phyloP scores from a whole-genome alignment of 2,329 filamentous ascomycete genomes.

The Coleophoma cylindrospora region DNA sequence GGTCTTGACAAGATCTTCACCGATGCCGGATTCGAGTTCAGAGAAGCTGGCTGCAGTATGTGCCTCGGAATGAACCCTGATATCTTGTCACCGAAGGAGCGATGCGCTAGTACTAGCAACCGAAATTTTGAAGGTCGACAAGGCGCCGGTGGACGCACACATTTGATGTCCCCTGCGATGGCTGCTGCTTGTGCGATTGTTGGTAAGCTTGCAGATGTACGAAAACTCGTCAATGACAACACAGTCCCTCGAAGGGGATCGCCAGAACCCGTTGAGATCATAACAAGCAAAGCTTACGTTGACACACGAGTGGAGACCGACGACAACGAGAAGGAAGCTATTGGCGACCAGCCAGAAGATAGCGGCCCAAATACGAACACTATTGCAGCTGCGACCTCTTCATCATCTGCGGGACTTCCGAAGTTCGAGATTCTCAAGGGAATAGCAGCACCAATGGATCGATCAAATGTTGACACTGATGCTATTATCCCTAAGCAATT shows the following conservation, averaged over 20 bases:
- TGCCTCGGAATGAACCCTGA: constrained; percentile 99
- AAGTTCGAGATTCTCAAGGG: constrained; percentile 83
- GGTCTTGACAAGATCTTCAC: constrained; percentile 89
- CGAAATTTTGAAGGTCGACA: constrained; percentile 97
- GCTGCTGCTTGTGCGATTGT: constrained; percentile 85
- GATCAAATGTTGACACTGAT: constrained; percentile 94
- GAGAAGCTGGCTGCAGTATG: constrained; percentile 98
- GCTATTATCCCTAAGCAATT: constrained; percentile 99
- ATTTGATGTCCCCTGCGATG: constrained; percentile 97
- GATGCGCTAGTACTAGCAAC: constrained; percentile 93
- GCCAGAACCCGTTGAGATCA: constrained; percentile 15
- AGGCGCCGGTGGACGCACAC: constrained; percentile 84
- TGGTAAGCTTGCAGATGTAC: constrained; percentile 88
- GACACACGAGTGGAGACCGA: constrained; percentile 49
- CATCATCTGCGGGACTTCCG: constrained; percentile 61
- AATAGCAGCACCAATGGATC: constrained; percentile 80
- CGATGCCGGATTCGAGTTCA: constrained; percentile 94
- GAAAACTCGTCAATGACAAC: constrained; percentile 66
- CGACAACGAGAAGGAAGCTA: constrained; percentile 46
- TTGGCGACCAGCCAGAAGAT: constrained; percentile 59
- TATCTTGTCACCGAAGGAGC: constrained; percentile 85
- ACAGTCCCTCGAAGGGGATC: constrained; percentile 15
- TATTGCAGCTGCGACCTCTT: constrained; percentile 33
- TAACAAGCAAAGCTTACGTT: constrained; percentile 37
- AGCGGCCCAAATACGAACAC: constrained; percentile 61